Evolutionary conservation across 78 protist species (phyloP).

Genomic region (Planoprotostelium fungivorum): DNA sequence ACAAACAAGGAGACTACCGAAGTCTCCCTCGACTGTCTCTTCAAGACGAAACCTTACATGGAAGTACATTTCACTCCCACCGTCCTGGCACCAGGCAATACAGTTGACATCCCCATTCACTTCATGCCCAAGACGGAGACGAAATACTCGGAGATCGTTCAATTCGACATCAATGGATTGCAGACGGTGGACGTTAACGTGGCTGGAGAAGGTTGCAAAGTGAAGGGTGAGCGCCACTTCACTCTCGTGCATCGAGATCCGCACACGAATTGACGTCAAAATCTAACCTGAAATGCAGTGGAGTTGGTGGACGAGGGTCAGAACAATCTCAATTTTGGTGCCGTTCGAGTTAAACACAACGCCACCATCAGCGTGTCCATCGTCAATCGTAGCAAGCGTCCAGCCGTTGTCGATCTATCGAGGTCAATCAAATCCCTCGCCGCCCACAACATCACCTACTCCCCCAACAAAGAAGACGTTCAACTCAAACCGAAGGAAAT

Average conservation of each 20-base stretch:
- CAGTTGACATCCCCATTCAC: slow-evolving; percentile 1
- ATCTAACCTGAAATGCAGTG: not conserved
- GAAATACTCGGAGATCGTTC: slow-evolving; percentile 11
- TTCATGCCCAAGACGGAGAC: slow-evolving; percentile 48
- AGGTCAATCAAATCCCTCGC: not conserved
- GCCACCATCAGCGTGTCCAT: slow-evolving; percentile 5
- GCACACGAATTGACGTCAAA: no score
- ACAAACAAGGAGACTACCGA: slow-evolving; percentile 44
- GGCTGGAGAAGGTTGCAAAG: slow-evolving; percentile 45
- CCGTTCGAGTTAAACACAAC: slow-evolving; percentile 8
- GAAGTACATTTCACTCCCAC: slow-evolving; percentile 34
- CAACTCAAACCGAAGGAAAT: slow-evolving; percentile 28
- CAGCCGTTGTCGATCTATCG: slow-evolving; percentile 9
- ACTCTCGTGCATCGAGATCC: no score
- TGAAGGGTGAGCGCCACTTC: not conserved
- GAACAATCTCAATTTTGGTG: slow-evolving; percentile 18
- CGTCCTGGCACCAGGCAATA: slow-evolving; percentile 45
- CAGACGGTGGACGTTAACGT: slow-evolving; percentile 5
- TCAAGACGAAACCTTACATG: slow-evolving; percentile 23
- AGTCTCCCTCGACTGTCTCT: slow-evolving; percentile 27
- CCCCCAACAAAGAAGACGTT: not conserved
- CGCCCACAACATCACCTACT: not conserved
- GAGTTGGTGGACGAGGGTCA: slow-evolving; percentile 19
- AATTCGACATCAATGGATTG: slow-evolving; percentile 66
- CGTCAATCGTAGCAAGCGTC: slow-evolving; percentile 16